Conservation (phyloP, 306 rosid species). For the Abrus precatorius region DNA sequence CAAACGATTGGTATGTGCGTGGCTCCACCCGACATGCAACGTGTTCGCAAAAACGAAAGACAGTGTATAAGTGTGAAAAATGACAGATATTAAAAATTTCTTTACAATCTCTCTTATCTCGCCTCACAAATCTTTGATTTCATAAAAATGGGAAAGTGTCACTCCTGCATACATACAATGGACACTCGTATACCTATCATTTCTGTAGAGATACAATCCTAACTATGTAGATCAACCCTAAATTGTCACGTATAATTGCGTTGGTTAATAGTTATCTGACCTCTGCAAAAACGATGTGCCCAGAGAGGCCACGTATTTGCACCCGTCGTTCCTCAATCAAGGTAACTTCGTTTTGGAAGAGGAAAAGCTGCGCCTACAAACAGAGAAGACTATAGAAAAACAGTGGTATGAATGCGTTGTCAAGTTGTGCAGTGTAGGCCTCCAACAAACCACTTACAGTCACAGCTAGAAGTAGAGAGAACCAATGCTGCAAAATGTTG, state of each 20-base stretch:
- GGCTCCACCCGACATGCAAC: constrained; percentile 10
- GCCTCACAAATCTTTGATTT: neutral
- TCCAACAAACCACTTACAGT: constrained; percentile 93
- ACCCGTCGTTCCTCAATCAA: constrained; percentile 22
- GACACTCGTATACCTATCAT: constrained; percentile 38
- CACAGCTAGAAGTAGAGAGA: constrained; percentile 80
- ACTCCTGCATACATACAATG: constrained; percentile 29
- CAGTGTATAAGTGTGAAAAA: constrained; percentile 23
- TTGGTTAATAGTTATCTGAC: constrained; percentile 44
- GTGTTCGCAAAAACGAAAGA: neutral
- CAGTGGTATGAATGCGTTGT: constrained; percentile 94
- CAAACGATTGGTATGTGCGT: neutral
- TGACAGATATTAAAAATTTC: neutral
- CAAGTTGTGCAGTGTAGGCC: constrained; percentile 97
- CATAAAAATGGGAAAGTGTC: constrained; percentile 33
- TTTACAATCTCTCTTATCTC: neutral
- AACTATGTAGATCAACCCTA: constrained; percentile 41
- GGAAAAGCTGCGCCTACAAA: constrained; percentile 62
- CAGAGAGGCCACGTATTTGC: constrained; percentile 24
- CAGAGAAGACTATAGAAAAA: constrained; percentile 93
- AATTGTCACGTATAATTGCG: constrained; percentile 34
- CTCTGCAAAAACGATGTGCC: constrained; percentile 50
- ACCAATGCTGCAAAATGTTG: constrained; percentile 81
- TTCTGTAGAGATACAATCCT: constrained; percentile 44
- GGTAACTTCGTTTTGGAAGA: constrained; percentile 31